These are phyloP conservation scores for Inga oerstediana DNA, from an alignment of 306 rosid genomes.

Conservation along the genomic window DNA sequence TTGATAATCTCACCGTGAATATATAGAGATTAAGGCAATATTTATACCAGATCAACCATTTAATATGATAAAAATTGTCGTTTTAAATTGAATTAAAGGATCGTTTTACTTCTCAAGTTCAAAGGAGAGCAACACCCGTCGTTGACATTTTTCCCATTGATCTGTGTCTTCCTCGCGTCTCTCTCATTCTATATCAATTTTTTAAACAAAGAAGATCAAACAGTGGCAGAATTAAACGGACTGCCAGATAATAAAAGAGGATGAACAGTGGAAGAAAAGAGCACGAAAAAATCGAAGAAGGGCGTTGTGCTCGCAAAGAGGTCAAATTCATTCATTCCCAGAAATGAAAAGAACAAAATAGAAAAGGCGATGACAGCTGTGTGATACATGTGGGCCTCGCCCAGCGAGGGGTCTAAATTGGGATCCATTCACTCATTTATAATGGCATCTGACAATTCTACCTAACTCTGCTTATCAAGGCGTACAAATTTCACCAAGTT, in stretches of 20 bases:
- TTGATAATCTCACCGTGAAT: background rate
- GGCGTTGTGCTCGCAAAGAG: background rate
- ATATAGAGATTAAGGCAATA: background rate
- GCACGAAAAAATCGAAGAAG: background rate
- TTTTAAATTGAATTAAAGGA: too few relatives aligned
- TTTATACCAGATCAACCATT: too few relatives aligned
- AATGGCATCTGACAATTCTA: constrained; percentile 48
- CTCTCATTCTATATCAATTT: too few relatives aligned
- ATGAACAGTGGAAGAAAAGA: background rate
- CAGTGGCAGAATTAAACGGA: background rate
- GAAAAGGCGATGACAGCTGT: constrained; percentile 4
- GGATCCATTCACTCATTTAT: constrained; percentile 25
- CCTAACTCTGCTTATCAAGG: constrained; percentile 40
- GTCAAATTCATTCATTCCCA: background rate
- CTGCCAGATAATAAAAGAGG: background rate
- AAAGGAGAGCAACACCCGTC: too few relatives aligned
- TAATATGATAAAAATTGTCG: too few relatives aligned
- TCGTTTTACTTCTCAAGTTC: too few relatives aligned
- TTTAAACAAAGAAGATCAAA: background rate
- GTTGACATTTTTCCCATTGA: too few relatives aligned
- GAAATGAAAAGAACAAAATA: background rate
- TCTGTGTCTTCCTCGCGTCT: too few relatives aligned
- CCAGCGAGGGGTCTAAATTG: constrained; percentile 18
- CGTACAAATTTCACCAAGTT: constrained; percentile 37
- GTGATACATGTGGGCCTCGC: constrained; percentile 33